Conservation (phyloP, 164 flowering plant genomes). For the Berberis vulgaris region DNA sequence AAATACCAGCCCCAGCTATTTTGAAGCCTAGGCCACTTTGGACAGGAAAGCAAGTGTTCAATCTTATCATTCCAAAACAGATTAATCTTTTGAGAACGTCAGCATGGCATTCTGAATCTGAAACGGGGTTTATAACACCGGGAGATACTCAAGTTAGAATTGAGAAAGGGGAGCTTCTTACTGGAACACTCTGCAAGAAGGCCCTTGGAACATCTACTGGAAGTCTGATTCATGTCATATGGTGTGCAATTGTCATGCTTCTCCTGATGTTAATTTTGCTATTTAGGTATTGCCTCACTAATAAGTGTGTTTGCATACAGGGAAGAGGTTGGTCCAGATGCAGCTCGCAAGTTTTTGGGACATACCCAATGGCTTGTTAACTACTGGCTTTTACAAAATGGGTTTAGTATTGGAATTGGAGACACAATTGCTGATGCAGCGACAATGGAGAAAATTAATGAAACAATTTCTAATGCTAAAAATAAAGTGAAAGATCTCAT, state of each 20-base stretch:
- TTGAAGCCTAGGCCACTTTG: slow-evolving; percentile 94
- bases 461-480: slow-evolving; percentile 83
- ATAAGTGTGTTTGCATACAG: slow-evolving; percentile 23
- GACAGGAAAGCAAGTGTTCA: slow-evolving; percentile 99
- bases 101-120: slow-evolving; percentile 90
- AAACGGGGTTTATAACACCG: slow-evolving; percentile 72
- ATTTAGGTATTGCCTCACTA: not conserved
- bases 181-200: slow-evolving; percentile 96
- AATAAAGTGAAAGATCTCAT: slow-evolving; percentile 84
- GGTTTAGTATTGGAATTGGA: slow-evolving; percentile 94
- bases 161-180: slow-evolving; percentile 84
- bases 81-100: slow-evolving; percentile 79
- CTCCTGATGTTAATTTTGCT: not conserved
- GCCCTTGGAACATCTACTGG: slow-evolving; percentile 92
- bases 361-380: slow-evolving; percentile 99
- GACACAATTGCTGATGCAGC: slow-evolving; percentile 97
- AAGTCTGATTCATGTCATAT: slow-evolving; percentile 97
- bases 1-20: slow-evolving; percentile 91
- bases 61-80: slow-evolving; percentile 94
- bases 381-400: slow-evolving; percentile 96
- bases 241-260: slow-evolving; percentile 34
- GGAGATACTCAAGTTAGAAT: slow-evolving; percentile 92
- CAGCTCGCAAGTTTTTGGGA: slow-evolving; percentile 96
- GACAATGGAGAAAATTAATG: slow-evolving; percentile 91
- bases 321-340: slow-evolving; percentile 99